A percentile compares a stretch with the other conserved stretches of the same genome.
phyloP scores from a whole-genome alignment of 1,284 basidiomycete genomes.

The Puccinia coronata region DNA sequence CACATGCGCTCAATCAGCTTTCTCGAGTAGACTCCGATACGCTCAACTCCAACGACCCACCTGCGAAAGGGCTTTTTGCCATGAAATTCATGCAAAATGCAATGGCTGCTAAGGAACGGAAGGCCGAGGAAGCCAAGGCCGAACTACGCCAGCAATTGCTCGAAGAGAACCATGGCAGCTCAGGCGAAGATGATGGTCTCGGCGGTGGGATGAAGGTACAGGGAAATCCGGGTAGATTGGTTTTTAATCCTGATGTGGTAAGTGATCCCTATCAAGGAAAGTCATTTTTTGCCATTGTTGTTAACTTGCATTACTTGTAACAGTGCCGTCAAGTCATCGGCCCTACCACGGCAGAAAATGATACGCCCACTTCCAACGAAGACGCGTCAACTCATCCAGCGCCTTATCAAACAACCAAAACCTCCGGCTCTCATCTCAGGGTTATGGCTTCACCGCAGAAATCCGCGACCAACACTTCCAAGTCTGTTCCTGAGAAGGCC shows the following conservation, averaged over 20 bases:
- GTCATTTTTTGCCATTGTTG: not conserved
- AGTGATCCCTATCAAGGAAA: not conserved
- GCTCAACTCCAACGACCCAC: not conserved
- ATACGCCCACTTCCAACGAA: too few species aligned
- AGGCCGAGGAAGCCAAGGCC: too few species aligned
- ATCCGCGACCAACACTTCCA: too few species aligned
- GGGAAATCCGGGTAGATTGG: too few species aligned
- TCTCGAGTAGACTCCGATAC: conserved; percentile 55
- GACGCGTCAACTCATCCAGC: too few species aligned
- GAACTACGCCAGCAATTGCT: too few species aligned
- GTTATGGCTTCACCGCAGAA: not conserved
- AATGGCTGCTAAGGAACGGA: too few species aligned
- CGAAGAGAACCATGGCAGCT: conserved; percentile 46
- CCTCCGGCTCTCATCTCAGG: conserved; percentile 19
- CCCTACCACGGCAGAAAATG: too few species aligned
- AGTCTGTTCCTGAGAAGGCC: not conserved
- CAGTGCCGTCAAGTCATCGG: too few species aligned
- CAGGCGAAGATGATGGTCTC: conserved; percentile 50
- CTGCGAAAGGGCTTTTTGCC: conserved; percentile 25
- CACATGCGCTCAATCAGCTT: too few species aligned
- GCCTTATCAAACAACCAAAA: conserved; percentile 17
- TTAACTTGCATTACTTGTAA: not conserved
- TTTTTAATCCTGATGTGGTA: conserved; percentile 29
- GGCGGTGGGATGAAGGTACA: conserved; percentile 46
- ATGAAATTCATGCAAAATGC: too few species aligned